Percentiles rank a stretch among this genome's conserved stretches.
Conservation (phyloP, 805 yeast genomes). For the Starmerella scarabaei region DNA sequence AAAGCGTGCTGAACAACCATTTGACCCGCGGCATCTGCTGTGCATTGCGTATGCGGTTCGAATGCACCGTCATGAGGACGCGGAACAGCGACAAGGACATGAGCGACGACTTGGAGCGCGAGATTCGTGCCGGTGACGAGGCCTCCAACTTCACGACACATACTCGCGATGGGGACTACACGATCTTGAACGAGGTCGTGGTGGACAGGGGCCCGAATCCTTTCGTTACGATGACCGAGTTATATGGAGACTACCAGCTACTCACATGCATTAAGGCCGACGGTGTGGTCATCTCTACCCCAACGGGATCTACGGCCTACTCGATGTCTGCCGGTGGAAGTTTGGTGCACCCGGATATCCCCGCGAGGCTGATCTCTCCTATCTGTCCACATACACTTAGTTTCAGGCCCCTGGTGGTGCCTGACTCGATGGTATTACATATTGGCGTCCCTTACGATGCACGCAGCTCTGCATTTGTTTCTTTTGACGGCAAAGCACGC, state of each 20-base stretch:
- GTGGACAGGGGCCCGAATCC: conserved; percentile 93
- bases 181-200: conserved; percentile 78
- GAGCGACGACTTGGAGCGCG: conserved; percentile 28
- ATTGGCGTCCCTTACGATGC: conserved; percentile 73
- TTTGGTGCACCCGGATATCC: conserved; percentile 83
- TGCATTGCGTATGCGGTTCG: conserved; percentile 74
- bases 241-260: conserved; percentile 75
- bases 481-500: conserved; percentile 86
- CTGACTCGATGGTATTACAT: conserved; percentile 79
- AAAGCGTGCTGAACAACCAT: conserved; percentile 42
- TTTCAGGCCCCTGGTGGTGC: conserved; percentile 80
- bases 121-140: conserved; percentile 33
- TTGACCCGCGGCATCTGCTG: conserved; percentile 61
- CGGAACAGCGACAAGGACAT: conserved; percentile 23
- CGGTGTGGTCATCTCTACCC: conserved; percentile 84
- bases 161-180: conserved; percentile 31
- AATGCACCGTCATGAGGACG: conserved; percentile 48
- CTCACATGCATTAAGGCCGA: conserved; percentile 89
- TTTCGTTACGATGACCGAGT: conserved; percentile 74
- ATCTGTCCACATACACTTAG: conserved; percentile 93
- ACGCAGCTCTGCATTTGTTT: conserved; percentile 89
- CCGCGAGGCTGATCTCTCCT: conserved; percentile 86
- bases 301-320: conserved; percentile 94
- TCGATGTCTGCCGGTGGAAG: conserved; percentile 93
- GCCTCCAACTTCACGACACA: conserved; percentile 13